phyloP scores from a whole-genome alignment of 2,329 filamentous ascomycete genomes.

The Penicillium concentricum region DNA sequence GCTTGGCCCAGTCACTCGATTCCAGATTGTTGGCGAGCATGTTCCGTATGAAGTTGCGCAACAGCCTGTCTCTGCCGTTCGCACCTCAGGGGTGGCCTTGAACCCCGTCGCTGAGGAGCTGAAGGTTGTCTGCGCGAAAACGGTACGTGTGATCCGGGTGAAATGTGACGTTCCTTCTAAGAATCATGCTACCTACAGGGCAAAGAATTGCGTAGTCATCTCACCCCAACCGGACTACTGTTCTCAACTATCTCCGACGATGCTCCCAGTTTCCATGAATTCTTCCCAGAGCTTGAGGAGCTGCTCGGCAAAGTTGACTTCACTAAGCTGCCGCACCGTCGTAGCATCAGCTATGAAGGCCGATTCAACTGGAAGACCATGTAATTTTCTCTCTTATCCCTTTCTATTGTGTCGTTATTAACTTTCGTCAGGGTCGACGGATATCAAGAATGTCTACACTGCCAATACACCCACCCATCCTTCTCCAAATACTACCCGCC shows the following conservation, averaged over 20 bases:
- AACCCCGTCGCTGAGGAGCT: conserved; percentile 38
- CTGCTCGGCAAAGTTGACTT: conserved; percentile 54
- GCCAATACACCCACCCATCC: conserved; percentile 58
- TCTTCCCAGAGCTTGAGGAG: conserved; percentile 53
- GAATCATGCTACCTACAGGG: conserved; percentile 4
- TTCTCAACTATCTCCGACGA: conserved; percentile 53
- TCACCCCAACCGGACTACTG: conserved; percentile 54
- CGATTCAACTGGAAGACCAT: conserved; percentile 62
- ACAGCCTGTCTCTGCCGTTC: conserved; percentile 41
- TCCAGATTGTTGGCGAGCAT: conserved; percentile 41
- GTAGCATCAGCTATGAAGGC: conserved; percentile 56
- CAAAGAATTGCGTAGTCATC: conserved; percentile 32
- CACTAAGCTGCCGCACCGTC: conserved; percentile 52
- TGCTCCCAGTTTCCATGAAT: conserved; percentile 52
- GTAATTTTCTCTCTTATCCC: conserved; percentile 28
- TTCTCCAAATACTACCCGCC: conserved; percentile 57
- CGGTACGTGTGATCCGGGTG: conserved; percentile 22
- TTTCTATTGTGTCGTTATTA: background rate
- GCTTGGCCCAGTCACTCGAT: conserved; percentile 53
- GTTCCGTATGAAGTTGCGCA: conserved; percentile 54
- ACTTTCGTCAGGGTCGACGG: conserved; percentile 50
- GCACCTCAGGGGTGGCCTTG: conserved; percentile 31
- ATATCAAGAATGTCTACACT: conserved; percentile 60
- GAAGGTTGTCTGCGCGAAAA: conserved; percentile 38
- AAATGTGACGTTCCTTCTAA: background rate